These are phyloP conservation scores for Poa annua DNA, from an alignment of 176 grass and related monocot genomes.

Conservation along the genomic window DNA sequence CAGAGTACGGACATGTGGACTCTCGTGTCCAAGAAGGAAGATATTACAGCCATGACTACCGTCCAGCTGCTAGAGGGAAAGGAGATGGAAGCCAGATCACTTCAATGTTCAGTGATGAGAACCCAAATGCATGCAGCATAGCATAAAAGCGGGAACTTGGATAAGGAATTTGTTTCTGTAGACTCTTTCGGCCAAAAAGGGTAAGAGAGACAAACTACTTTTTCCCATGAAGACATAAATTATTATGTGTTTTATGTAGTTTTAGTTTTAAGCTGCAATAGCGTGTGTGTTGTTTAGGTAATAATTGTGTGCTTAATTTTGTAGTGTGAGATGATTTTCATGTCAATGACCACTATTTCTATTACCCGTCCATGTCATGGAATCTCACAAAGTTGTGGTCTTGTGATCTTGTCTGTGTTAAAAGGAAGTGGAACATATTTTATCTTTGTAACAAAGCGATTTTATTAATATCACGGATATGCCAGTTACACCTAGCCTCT, in stretches of 20 bases:
- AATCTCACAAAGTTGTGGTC: constrained; percentile 46
- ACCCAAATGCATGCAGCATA: constrained; percentile 77
- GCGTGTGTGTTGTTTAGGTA: not conserved
- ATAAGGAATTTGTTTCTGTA: constrained; percentile 23
- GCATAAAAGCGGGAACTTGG: constrained; percentile 31
- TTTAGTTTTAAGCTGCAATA: constrained; percentile 14
- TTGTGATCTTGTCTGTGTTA: not conserved
- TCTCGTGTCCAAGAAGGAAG: constrained; percentile 39
- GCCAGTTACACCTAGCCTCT: too few species aligned
- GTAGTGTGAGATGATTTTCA: constrained; percentile 48
- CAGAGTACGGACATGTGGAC: constrained; percentile 45
- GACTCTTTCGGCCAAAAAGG: not conserved
- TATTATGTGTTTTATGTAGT: not conserved
- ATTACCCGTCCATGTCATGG: not conserved
- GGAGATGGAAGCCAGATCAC: constrained; percentile 63
- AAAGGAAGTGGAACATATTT: constrained; percentile 30
- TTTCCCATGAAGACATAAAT: constrained; percentile 9
- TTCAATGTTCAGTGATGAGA: constrained; percentile 78
- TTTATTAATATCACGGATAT: too few species aligned
- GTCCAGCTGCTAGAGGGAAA: constrained; percentile 41
- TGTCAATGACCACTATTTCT: constrained; percentile 36
- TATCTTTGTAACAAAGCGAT: too few species aligned
- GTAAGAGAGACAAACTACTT: constrained; percentile 6
- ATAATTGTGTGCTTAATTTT: not conserved
- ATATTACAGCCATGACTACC: constrained; percentile 44